phyloP scores from a whole-genome alignment of 129 eudicot species.

The Flaveria brownii region DNA sequence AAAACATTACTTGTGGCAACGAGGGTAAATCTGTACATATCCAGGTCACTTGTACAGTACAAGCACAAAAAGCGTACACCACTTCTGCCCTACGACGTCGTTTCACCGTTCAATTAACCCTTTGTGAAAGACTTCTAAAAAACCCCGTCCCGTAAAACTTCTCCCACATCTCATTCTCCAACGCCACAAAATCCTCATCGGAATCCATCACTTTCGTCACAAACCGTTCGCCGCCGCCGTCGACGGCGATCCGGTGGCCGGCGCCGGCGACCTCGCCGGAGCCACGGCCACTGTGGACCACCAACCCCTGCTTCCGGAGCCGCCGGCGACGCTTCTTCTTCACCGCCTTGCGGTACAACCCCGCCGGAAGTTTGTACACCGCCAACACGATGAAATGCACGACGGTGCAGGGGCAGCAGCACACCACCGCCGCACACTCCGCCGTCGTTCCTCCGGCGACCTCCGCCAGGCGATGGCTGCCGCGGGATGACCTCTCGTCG shows the following conservation, averaged over 20 bases:
- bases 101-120: slow-evolving; percentile 29
- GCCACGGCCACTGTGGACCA: slow-evolving; percentile 16
- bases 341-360: slow-evolving; percentile 62
- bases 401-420: slow-evolving; percentile 69
- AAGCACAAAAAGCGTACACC: slow-evolving; percentile 17
- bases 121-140: slow-evolving; percentile 66
- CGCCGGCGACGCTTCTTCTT: slow-evolving; percentile 44
- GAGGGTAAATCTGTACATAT: slow-evolving; percentile 26
- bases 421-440: slow-evolving; percentile 78
- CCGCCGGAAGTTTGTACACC: slow-evolving; percentile 75
- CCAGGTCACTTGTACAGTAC: slow-evolving; percentile 32
- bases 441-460: slow-evolving; percentile 84
- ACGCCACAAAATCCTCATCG: slow-evolving; percentile 53
- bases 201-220: slow-evolving; percentile 28
- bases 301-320: slow-evolving; percentile 42
- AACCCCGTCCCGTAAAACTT: slow-evolving; percentile 73
- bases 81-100: background rate
- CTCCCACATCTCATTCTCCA: slow-evolving; percentile 87
- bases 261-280: slow-evolving; percentile 17
- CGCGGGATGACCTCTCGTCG: slow-evolving; percentile 31
- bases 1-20: slow-evolving; percentile 20
- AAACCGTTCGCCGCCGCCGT: slow-evolving; percentile 28
- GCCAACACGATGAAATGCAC: slow-evolving; percentile 51
- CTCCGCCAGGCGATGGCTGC: slow-evolving; percentile 49
- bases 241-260: slow-evolving; percentile 21